A percentile compares a stretch with the other conserved stretches of the same genome.
Evolutionary conservation across 1,284 basidiomycete species (phyloP).

Genomic region (Ceratobasidium sp.): DNA sequence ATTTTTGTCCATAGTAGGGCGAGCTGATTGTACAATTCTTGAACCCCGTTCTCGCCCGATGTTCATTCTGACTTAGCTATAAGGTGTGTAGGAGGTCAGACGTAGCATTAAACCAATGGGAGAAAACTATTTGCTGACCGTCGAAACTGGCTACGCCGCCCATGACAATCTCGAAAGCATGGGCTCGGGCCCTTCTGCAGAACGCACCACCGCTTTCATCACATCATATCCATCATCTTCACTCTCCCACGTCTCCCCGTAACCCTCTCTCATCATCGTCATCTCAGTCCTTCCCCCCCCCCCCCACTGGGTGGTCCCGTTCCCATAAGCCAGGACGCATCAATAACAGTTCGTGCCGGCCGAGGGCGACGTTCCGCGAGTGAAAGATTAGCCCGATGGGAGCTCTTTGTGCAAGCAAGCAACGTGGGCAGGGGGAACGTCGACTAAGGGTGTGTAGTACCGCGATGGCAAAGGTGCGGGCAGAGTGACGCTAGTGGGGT

Average conservation of each 20-base stretch:
- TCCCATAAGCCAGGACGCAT: constrained; percentile 86
- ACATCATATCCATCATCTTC: constrained; percentile 53
- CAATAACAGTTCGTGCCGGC: constrained; percentile 72
- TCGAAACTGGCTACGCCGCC: constrained; percentile 63
- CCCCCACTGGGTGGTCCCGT: constrained; percentile 64
- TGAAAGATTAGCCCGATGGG: constrained; percentile 73
- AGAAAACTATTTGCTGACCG: constrained; percentile 49
- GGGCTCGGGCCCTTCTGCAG: constrained; percentile 73
- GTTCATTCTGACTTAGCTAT: constrained; percentile 74
- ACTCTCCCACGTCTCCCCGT: constrained; percentile 56
- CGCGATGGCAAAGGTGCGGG: constrained; percentile 57
- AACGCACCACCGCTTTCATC: constrained; percentile 54
- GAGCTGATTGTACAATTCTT: constrained; percentile 87
- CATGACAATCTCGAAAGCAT: constrained; percentile 73
- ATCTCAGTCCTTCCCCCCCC: constrained; percentile 43
- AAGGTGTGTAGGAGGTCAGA: not conserved
- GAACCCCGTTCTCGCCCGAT: constrained; percentile 79
- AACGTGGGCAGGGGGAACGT: constrained; percentile 83
- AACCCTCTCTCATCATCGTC: not conserved
- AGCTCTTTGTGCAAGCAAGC: constrained; percentile 83
- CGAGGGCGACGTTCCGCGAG: constrained; percentile 71
- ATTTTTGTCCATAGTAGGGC: constrained; percentile 85
- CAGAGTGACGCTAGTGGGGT: constrained; percentile 13
- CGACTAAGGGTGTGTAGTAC: constrained; percentile 60
- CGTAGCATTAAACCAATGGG: not conserved